Evolutionary conservation across 2,329 filamentous ascomycete species (phyloP).

Genomic region (Macroventuria anomochaeta): DNA sequence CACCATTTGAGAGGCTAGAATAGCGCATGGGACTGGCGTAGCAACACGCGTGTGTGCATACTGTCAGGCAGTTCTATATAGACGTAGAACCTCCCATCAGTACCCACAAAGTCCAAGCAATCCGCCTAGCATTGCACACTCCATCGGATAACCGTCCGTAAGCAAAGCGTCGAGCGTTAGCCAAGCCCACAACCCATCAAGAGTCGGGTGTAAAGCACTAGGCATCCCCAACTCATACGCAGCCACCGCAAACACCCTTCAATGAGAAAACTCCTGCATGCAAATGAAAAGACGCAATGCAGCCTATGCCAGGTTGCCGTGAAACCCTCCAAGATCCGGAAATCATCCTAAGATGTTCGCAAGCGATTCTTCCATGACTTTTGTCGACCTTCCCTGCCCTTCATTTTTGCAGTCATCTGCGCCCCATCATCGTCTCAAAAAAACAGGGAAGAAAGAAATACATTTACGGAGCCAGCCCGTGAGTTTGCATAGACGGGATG

Average conservation of each 20-base stretch:
- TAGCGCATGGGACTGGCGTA: constrained; percentile 26
- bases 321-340: constrained; percentile 30
- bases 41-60: constrained; percentile 1
- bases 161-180: constrained; percentile 11
- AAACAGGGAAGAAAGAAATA: constrained; percentile 39
- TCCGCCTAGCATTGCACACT: constrained; percentile 13
- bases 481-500: constrained; percentile 36
- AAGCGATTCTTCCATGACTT: constrained; percentile 37
- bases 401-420: constrained; percentile 38
- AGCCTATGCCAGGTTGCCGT: constrained; percentile 34
- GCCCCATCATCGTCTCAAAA: constrained; percentile 36
- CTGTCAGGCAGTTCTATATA: constrained; percentile 2
- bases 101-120: constrained; percentile 29
- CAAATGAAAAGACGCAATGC: constrained; percentile 39
- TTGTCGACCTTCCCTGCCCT: constrained; percentile 38
- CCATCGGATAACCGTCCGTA: constrained; percentile 2
- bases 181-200: constrained; percentile 10
- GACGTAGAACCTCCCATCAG: constrained; percentile 21
- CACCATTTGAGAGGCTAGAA: constrained; percentile 29
- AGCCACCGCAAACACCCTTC: constrained; percentile 34
- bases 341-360: constrained; percentile 39
- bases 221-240: constrained; percentile 27
- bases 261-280: constrained; percentile 47
- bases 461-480: constrained; percentile 44
- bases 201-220: constrained; percentile 1